Evolutionary conservation across 805 yeast species (phyloP).

Genomic region (Metschnikowia matae): DNA sequence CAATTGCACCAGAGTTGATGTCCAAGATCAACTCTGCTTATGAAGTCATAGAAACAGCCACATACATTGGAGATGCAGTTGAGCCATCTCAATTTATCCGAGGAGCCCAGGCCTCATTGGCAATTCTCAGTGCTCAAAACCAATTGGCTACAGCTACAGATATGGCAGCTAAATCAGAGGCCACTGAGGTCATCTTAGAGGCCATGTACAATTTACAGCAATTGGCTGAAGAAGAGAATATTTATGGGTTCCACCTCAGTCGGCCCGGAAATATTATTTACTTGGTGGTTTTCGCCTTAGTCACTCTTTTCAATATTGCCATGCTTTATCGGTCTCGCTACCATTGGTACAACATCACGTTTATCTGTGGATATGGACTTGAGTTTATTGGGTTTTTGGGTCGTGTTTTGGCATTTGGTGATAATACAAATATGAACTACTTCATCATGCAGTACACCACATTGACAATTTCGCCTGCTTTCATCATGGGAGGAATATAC

Average conservation of each 20-base stretch:
- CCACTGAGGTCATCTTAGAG: conserved; percentile 26
- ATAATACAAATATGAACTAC: conserved; percentile 18
- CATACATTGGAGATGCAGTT: conserved; percentile 14
- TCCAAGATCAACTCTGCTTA: conserved; percentile 12
- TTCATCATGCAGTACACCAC: conserved; percentile 33
- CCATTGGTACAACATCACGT: conserved; percentile 38
- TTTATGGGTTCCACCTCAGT: conserved; percentile 24
- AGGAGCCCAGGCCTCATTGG: conserved; percentile 37
- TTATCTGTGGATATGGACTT: conserved; percentile 32
- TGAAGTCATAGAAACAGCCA: conserved; percentile 20
- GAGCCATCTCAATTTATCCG: conserved; percentile 24
- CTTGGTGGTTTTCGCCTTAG: conserved; percentile 23
- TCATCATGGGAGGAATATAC: conserved; percentile 42
- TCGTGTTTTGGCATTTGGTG: conserved; percentile 28
- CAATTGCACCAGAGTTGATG: conserved; percentile 22
- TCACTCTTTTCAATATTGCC: conserved; percentile 21
- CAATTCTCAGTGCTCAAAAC: conserved; percentile 30
- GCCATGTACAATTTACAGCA: conserved; percentile 6
- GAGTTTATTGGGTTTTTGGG: conserved; percentile 39
- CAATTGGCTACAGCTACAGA: conserved; percentile 39
- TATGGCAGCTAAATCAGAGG: conserved; percentile 20
- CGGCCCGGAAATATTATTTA: conserved; percentile 32
- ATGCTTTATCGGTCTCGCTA: conserved; percentile 33
- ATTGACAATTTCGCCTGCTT: conserved; percentile 40
- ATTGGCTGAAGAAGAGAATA: conserved; percentile 21